Base-by-base conservation (phyloP, 495 filamentous ascomycete genomes). In the Platismatia glauca region DNA sequence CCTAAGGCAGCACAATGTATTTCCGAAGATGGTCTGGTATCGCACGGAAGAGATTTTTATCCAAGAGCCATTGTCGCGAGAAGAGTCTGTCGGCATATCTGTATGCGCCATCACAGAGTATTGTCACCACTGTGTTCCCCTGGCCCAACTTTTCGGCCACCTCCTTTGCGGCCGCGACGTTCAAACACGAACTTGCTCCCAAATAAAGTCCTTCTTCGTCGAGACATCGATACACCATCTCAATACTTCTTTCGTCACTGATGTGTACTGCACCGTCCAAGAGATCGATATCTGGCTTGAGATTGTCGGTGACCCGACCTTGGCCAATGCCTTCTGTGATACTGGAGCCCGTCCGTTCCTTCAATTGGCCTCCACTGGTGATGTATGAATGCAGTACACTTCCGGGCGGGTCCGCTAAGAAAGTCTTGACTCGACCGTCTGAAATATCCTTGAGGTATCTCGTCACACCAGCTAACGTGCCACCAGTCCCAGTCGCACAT, bases 251-350 rank as follows among this genome's bases (percentile, higher is more conserved):
- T 78, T 91, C 92, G 70, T 98, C 94, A 63, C 81, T 81, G 68
- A 98, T 89, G 69, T 87, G 79, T 67, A 98, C 68, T 50, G 91
- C 88, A n/a, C 87, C 91, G 73, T 96, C 93, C 37, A 98, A 67
- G 33, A 95, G 78, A 52, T 82, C 87, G 60, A 98, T 79, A 70
- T 98, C 95, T 22, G 84, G 89, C 74, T 84, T 76, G 58, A 98
- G 77, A 74, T 98, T 98, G 65, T 95, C 91, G 44, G 94, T 98
- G 20, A 98, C 81, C n/a, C 94, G 87, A 11, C 94, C 94, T 77
- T 98, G 94, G 4, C 94, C 94, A 70, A 98, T 98, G 2, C 94
- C 94, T 76, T 98, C 94, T 4, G 94, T 98, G 74, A 98, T 97
- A 71, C 87, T 91, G 60, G 89, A 84, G 39, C 94, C 94, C 7